phyloP scores from a whole-genome alignment of 805 yeast species.

The Myxozyma neglecta region DNA sequence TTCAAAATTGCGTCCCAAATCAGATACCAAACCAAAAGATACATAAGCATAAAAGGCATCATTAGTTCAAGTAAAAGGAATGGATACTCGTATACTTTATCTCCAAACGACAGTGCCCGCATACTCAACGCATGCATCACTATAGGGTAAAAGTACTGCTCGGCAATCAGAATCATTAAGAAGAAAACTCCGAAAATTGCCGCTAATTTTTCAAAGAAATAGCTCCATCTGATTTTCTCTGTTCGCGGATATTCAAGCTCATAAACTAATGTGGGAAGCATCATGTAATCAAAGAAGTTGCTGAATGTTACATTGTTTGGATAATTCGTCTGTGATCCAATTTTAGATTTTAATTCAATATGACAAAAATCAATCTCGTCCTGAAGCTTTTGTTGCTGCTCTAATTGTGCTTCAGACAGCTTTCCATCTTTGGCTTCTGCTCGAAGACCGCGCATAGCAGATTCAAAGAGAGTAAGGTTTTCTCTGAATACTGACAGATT shows the following conservation, averaged over 20 bases:
- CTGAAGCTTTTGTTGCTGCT: conserved; percentile 42
- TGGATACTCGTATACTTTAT: conserved; percentile 51
- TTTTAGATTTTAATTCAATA: conserved; percentile 53
- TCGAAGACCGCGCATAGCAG: conserved; percentile 43
- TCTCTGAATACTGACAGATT: conserved; percentile 67
- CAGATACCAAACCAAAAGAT: conserved; percentile 75
- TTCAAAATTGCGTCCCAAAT: conserved; percentile 96
- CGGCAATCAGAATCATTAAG: conserved; percentile 79
- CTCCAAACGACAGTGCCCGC: conserved; percentile 48
- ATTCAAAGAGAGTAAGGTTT: conserved; percentile 56
- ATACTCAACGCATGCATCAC: conserved; percentile 60
- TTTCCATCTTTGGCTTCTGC: conserved; percentile 9
- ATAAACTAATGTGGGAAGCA: conserved; percentile 85
- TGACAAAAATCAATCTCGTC: conserved; percentile 65
- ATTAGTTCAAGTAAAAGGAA: conserved; percentile 67
- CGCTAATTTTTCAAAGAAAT: conserved; percentile 63
- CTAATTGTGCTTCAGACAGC: conserved; percentile 23
- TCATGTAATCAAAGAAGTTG: conserved; percentile 74
- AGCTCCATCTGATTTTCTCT: conserved; percentile 62
- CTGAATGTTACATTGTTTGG: conserved; percentile 67
- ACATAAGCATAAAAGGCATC: conserved; percentile 76
- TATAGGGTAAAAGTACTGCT: conserved; percentile 70
- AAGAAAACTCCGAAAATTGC: conserved; percentile 88
- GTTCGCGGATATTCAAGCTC: conserved; percentile 83
- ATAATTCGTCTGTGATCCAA: conserved; percentile 45